Base-by-base conservation (phyloP, 345 rosid genomes). In the Corchorus capsularis region DNA sequence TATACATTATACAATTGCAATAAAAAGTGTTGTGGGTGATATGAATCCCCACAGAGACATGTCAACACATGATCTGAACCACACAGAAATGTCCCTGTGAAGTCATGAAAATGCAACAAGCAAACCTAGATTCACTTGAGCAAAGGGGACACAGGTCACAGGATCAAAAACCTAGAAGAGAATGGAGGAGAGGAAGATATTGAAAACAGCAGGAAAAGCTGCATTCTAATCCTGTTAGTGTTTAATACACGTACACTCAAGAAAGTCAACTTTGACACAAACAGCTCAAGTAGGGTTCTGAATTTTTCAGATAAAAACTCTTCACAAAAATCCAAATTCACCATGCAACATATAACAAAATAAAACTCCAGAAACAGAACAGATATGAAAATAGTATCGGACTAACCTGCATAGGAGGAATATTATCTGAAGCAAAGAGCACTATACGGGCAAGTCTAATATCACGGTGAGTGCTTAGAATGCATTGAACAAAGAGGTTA, bases 381-480 rank as follows among this genome's bases (percentile, higher is more conserved):
- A 39, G 41, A 53, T 7, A 20, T 72, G 19, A 43, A 20, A 70
- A 73, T n/a, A 55, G 12, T 13, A 37, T 62, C 10, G 47, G 19
- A 11, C 32, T 54, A 63, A 93, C 98, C 95, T 96, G 98, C 84
- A 90, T 68, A 8, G 95, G 95, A 13, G 98, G 92, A 71, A 96
- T 93, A 84, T 91, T 86, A 79, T 92, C 99, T 5, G 97, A 93
- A 12, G 98, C 99, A 72, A 92, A 91, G 15, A 96, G 88, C 82
- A 96, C 91, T 68, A 96, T 89, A 22, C 91, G 87, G 17, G 97
- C 98, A 71, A 92, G 95, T 75, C 85, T 89, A 16, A 90, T 60
- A 76, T 92, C 97, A 5, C 84, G 95, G 85, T 96, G 99, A 32
- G 89, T 86, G 81, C 93, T 91, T 79, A 94, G 71, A 69, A 96